Conservation (phyloP, 768 basidiomycete genomes). For the Tricholoma saponaceum region DNA sequence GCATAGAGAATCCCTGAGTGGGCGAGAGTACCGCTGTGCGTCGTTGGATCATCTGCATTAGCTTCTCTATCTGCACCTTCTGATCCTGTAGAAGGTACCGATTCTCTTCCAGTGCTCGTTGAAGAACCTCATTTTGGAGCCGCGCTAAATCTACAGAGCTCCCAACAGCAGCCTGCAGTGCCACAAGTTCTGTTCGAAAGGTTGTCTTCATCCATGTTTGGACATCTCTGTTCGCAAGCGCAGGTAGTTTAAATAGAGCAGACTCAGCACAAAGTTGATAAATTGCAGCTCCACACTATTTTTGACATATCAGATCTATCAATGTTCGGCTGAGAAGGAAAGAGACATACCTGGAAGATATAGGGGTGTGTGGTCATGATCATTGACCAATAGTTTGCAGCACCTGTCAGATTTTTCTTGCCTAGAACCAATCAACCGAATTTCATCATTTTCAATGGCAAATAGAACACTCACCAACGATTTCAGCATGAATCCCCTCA, state of each 20-base stretch:
- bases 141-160: constrained; percentile 14
- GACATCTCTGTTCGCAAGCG: constrained; percentile 19
- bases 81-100: not conserved
- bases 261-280: constrained; percentile 18
- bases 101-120: constrained; percentile 14
- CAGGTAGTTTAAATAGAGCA: constrained; percentile 23
- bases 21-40: constrained; percentile 13
- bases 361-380: constrained; percentile 15
- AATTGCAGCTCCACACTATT: constrained; percentile 21
- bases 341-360: constrained; percentile 15
- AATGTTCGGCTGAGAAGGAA: not conserved
- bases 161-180: constrained; percentile 15
- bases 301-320: not conserved
- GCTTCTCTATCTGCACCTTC: not conserved
- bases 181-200: constrained; percentile 16
- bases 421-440: constrained; percentile 1
- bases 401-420: constrained; percentile 15
- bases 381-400: constrained; percentile 23
- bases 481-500: constrained; percentile 11
- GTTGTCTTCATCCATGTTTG: constrained; percentile 21
- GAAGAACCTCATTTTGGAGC: constrained; percentile 18
- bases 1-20: constrained; percentile 8
- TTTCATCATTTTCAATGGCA: not conserved
- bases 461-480: constrained; percentile 11
- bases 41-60: constrained; percentile 6